phyloP scores from a whole-genome alignment of 306 rosid genomes.

The Malus sylvestris region DNA sequence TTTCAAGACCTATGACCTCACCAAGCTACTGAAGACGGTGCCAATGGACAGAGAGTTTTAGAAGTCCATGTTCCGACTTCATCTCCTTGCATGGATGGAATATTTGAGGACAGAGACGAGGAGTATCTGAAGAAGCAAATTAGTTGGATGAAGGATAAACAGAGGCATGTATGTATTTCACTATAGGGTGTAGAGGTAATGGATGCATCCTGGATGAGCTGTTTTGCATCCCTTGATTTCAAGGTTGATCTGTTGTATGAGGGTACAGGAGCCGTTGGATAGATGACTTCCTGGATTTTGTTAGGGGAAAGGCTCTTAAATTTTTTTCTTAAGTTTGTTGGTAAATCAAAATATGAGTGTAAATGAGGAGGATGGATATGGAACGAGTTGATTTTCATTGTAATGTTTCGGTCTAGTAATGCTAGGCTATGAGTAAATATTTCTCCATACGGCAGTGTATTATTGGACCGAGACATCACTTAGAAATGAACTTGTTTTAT shows the following conservation, averaged over 20 bases:
- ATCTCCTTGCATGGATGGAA: neutral
- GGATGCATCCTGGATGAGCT: neutral
- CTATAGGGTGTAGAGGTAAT: neutral
- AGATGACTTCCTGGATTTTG: neutral
- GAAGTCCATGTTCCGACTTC: neutral
- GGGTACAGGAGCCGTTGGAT: neutral
- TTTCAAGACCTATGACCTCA: slow-evolving; percentile 81
- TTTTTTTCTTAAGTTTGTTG: too few species aligned
- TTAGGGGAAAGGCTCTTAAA: neutral
- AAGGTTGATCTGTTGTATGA: neutral
- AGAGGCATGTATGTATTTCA: neutral
- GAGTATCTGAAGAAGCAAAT: neutral
- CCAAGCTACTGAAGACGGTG: slow-evolving; percentile 58
- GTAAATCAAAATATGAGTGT: too few species aligned
- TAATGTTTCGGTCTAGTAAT: too few species aligned
- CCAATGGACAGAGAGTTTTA: slow-evolving; percentile 35
- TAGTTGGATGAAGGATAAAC: neutral
- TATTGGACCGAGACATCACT: too few species aligned
- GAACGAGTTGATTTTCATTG: too few species aligned
- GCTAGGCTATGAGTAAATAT: too few species aligned
- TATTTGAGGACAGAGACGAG: neutral
- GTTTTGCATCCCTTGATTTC: neutral
- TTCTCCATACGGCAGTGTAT: too few species aligned
- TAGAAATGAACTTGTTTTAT: too few species aligned
- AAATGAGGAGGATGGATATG: too few species aligned